Evolutionary conservation across 1,284 basidiomycete genomes (phyloP).

Genomic region (Apiotrichum gracile): DNA sequence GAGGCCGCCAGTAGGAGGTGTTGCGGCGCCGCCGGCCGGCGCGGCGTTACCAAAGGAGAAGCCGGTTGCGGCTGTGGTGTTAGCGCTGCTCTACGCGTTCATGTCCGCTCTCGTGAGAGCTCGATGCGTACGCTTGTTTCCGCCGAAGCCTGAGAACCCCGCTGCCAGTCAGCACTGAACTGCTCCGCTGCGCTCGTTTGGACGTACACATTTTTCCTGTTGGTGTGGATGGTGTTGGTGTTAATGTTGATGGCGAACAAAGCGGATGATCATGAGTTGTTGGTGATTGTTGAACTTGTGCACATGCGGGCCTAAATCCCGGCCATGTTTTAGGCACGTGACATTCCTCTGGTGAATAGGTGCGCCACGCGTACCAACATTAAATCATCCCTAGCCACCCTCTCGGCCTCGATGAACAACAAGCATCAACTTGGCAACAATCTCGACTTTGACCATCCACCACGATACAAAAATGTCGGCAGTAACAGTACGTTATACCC

Average conservation of each 20-base stretch:
- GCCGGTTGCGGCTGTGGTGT: background rate
- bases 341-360: too few species aligned
- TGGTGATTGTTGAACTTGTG: too few species aligned
- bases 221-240: background rate
- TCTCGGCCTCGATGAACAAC: background rate
- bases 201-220: conserved; percentile 2
- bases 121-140: conserved; percentile 18
- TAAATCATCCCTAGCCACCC: too few species aligned
- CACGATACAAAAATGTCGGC: conserved; percentile 27
- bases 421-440: background rate
- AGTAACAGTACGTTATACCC: conserved; percentile 14
- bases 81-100: background rate
- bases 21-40: background rate
- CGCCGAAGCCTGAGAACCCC: conserved; percentile 37
- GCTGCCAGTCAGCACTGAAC: conserved; percentile 7
- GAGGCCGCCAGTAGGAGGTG: background rate
- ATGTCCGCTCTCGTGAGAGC: background rate
- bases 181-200: background rate
- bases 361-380: too few species aligned
- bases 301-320: too few species aligned
- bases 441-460: background rate
- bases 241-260: background rate
- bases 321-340: too few species aligned
- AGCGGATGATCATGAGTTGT: background rate
- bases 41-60: conserved; percentile 14